Base-by-base conservation (phyloP, 306 rosid genomes). In the Prunus campanulata region DNA sequence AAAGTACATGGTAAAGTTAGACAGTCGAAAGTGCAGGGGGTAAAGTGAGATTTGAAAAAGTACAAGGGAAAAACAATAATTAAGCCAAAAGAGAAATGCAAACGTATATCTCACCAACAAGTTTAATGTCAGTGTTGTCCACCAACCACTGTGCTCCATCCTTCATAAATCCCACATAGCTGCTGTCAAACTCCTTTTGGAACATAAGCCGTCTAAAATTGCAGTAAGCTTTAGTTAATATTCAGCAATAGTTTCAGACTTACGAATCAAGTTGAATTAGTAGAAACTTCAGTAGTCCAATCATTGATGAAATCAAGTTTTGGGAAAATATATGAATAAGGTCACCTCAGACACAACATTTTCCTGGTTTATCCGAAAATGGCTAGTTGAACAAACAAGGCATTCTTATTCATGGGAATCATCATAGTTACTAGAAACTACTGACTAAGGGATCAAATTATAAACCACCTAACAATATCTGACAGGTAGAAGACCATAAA, bases 141-240 rank as follows among this genome's bases (percentile, higher is more conserved):
- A 85, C 97, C 72, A 93, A 87, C 98, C 98, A 93, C 55, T 84
- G 82, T 47, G 98, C 97, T 69, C 98, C 98, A 75, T 93, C 98
- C 80, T 18, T 86, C 50, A 84, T 81, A 82, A 93, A 93, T 75
- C 91, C 98, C 63, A 86, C 89, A 68, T 89, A 93, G 82, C 93
- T 91, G 71, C 85, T 0, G 78, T 89, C 97, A 11, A 74, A 87
- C 70, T 87, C 91, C 86, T 89, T 91, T 76, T 83, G 75, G 78
- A 84, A 93, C 98, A 93, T 93, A 7, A 93, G 96, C 79, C 81
- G 83, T 85, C 98, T 91, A 87, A 86, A 63, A 88, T 47, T 74
- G 57, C 54, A 85, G 78, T 22, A 71, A 61, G 60, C 48, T 75
- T 64, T 62, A 82, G 87, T 56, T 73, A 74, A 68, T 52, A 5